Evolutionary conservation across 345 rosid genomes (phyloP), one percentile per base, ranked within the genome.

Genomic region (Durio zibethinus): DNA sequence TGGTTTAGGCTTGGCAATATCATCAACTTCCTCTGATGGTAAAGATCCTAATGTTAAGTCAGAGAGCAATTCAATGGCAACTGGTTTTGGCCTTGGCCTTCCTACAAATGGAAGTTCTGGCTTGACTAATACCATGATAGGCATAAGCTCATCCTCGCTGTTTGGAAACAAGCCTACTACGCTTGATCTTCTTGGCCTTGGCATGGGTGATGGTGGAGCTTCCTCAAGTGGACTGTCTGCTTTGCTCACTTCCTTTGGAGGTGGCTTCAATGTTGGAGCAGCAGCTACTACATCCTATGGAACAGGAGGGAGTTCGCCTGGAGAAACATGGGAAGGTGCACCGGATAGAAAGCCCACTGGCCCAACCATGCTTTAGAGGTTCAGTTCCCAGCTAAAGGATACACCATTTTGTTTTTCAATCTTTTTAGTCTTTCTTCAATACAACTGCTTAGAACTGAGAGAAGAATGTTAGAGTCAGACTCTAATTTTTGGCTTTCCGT

Each of bases 161-260:
- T 87, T 87, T 4, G 85, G 81, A 18, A 84, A 69, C 83, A 82
- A 82, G 73, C 95, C 93, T 5, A 83, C 87, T 14, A 90, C 95
- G 0, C 89, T 91, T 18, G 96, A 91, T 78, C 86, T 89, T 75
- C 88, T 91, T 4, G 93, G 96, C 25, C 84, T 89, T 20, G 93
- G 96, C 60, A 73, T 88, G 72, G 87, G 82, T n/a, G 82, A 79
- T 47, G 73, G 79, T 0, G 79, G 84, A 43, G 76, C 82, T 70
- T 53, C 82, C 60, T 56, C 77, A 1, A 75, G 48, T 10, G 83
- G 89, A 40, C 84, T 87, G 18, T 87, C 96, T 4, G 96, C 91
- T 27, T 62, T 91, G 18, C 76, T 91, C 29, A 83, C 82, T 47
- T 83, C 92, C 5, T 82, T 86, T 4, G 85, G 83, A 12, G 80